phyloP scores from a whole-genome alignment of 768 basidiomycete genomes.

The Psilocybe cubensis region DNA sequence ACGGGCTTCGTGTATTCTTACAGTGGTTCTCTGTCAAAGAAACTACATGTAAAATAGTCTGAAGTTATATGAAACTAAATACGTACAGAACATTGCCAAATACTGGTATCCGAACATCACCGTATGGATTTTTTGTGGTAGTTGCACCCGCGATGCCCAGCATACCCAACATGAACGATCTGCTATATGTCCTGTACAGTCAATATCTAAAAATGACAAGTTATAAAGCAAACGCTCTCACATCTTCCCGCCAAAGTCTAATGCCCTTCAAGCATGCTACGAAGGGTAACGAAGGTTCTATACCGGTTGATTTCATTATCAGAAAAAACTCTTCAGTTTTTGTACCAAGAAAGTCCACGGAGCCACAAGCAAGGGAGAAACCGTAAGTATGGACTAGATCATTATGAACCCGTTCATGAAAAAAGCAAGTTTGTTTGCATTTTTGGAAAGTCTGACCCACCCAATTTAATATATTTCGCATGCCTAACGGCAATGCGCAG shows the following conservation, averaged over 20 bases:
- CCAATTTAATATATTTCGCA: background rate
- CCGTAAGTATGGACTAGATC: background rate
- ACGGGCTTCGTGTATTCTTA: background rate
- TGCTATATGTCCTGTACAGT: too few relatives aligned
- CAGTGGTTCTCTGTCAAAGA: background rate
- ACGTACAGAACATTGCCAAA: background rate
- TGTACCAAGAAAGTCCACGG: background rate
- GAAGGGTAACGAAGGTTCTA: background rate
- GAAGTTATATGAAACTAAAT: background rate
- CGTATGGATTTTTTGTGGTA: too few relatives aligned
- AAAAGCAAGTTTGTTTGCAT: background rate
- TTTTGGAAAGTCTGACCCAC: background rate
- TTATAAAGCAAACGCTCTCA: background rate
- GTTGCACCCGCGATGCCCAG: background rate
- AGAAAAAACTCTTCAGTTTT: background rate
- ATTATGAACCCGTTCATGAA: background rate
- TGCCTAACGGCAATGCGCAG: background rate
- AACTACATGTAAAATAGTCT: background rate
- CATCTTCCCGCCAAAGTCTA: background rate
- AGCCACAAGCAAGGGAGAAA: background rate
- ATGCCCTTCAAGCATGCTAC: too few relatives aligned
- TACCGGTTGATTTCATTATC: background rate
- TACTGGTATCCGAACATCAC: background rate
- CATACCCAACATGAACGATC: too few relatives aligned
- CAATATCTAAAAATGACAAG: too few relatives aligned